Conservation (phyloP, 179 eudicot species). For the Camellia oleifera region DNA sequence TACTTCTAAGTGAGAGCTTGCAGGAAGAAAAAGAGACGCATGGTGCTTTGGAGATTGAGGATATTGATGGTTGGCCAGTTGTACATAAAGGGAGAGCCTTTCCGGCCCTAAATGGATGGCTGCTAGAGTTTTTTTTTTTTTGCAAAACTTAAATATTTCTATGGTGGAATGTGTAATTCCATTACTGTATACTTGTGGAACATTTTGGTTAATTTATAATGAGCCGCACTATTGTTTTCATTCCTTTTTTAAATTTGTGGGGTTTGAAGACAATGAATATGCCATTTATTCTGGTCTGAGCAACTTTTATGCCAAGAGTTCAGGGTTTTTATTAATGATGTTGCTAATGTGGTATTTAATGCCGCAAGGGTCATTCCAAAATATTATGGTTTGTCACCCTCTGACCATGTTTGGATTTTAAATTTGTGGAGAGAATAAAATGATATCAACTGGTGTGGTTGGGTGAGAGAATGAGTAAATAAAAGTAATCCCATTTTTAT, state of each 20-base stretch:
- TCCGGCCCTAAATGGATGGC: conserved; percentile 34
- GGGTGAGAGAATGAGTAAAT: too few relatives aligned
- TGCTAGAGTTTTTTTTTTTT: background rate
- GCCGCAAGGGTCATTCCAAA: too few relatives aligned
- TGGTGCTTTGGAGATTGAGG: conserved; percentile 19
- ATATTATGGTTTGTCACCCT: too few relatives aligned
- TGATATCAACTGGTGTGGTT: too few relatives aligned
- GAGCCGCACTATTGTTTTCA: background rate
- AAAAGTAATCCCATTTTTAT: too few relatives aligned
- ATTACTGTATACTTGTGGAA: background rate
- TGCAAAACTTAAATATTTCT: background rate
- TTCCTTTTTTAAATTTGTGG: background rate
- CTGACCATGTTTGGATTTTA: too few relatives aligned
- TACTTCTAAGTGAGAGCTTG: conserved; percentile 26
- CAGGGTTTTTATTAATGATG: background rate
- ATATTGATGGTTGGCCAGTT: conserved; percentile 41
- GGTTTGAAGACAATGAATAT: conserved; percentile 6
- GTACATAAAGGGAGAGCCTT: conserved; percentile 53
- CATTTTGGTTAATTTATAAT: conserved; percentile 1
- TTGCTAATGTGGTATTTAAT: background rate
- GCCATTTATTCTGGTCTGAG: background rate
- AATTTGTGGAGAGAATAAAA: too few relatives aligned
- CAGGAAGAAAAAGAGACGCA: conserved; percentile 29
- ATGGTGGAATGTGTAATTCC: conserved; percentile 8
- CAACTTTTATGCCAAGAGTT: background rate